Base-by-base conservation (phyloP, 1,139 yeast species). In the Debaryomyces udenii region DNA sequence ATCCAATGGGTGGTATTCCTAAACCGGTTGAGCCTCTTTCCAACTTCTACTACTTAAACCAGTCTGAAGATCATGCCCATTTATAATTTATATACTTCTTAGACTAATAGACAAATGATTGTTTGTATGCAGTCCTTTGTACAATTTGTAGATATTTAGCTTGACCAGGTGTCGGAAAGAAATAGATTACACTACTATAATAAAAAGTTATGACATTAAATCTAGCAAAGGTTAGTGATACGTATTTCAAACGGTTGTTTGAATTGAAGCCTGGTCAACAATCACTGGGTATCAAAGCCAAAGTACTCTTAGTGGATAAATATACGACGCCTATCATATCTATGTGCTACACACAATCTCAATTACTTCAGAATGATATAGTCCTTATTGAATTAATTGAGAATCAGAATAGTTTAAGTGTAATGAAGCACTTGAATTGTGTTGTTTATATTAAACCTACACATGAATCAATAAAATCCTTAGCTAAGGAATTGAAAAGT, bases 331-430 rank as follows among this genome's bases (percentile, higher is more conserved):
- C 90, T 0, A 80, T 90, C 22, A 80, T 94, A 16, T 89, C 97
- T 11, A 76, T 93, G 77, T 81, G 86, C 50, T 80, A 95, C 32
- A 86, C 96, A 2, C 99, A 94, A 61, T 83, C 95, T 4, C 86
- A 84, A 49, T 73, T 93, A 38, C 74, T 93, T 37, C 82, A 85
- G 49, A 80, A 87, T 51, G 96, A 91, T 47, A 80, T 93, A 15
- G 89, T 88, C 46, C 71, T 93, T 38, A 82, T 90, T 35, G 97
- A 90, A 43, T 82, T 51, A 82, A 81, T 73, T 9, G 74, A 68
- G 39, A 88, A 87, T 53, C 62, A 67, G n/a, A 61, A 68, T 27
- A 70, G 89, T 30, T 89, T 91, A 51, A 80, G 80, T 42, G 71
- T 51, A 9, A 71, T 93, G 86, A 81, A 94, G 45, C 96, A 91